These are phyloP conservation scores for Brassica cretica DNA, from an alignment of 345 rosid species.

Conservation along the genomic window DNA sequence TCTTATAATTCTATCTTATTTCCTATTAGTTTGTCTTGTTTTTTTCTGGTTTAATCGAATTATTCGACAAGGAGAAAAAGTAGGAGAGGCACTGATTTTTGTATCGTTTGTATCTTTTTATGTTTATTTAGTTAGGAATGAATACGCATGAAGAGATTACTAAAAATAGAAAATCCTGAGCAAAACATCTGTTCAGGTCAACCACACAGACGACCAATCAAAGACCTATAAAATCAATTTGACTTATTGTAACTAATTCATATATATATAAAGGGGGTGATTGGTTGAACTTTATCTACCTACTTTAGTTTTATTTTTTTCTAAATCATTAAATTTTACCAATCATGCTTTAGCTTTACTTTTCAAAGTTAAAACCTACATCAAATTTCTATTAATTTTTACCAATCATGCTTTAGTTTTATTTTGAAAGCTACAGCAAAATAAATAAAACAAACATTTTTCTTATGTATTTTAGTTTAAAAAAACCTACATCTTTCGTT, in stretches of 20 bases:
- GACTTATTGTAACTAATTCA: not conserved
- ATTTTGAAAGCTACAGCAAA: too few relatives aligned
- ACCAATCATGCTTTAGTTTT: too few relatives aligned
- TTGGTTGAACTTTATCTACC: too few relatives aligned
- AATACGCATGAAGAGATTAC: slow-evolving; percentile 30
- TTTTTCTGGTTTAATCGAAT: slow-evolving; percentile 15
- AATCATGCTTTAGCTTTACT: too few relatives aligned
- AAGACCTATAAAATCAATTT: slow-evolving; percentile 19
- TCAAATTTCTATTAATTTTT: too few relatives aligned
- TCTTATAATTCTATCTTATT: slow-evolving; percentile 17
- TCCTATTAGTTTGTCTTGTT: slow-evolving; percentile 12
- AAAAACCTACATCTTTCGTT: too few relatives aligned
- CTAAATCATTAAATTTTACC: too few relatives aligned
- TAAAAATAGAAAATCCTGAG: slow-evolving; percentile 28
- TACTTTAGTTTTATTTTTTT: too few relatives aligned
- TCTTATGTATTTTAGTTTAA: too few relatives aligned
- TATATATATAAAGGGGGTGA: too few relatives aligned
- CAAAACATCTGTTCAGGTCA: slow-evolving; percentile 37
- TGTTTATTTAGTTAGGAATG: slow-evolving; percentile 34
- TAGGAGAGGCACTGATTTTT: slow-evolving; percentile 33
- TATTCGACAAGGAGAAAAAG: slow-evolving; percentile 27
- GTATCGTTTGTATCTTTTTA: slow-evolving; percentile 8
- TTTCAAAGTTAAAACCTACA: too few relatives aligned
- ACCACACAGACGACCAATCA: slow-evolving; percentile 28
- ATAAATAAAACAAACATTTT: too few relatives aligned